These are phyloP conservation scores for Agaricus blazei DNA, from an alignment of 768 basidiomycete genomes.

Conservation along the genomic window DNA sequence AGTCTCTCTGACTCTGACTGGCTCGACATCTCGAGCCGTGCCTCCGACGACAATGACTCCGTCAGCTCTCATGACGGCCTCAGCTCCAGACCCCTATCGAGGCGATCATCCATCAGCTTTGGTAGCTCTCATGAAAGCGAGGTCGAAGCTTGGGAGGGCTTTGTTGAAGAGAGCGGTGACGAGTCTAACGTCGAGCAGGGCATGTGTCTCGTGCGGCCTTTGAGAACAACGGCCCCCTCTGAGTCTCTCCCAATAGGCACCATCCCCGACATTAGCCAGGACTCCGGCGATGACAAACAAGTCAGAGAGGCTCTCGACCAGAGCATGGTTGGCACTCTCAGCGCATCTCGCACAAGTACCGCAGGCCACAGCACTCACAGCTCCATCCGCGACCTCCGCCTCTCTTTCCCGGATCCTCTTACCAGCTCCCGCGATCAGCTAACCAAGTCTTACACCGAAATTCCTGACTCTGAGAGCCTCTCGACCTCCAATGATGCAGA, in stretches of 20 bases:
- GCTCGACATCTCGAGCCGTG: constrained; percentile 71
- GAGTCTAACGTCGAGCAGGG: constrained; percentile 30
- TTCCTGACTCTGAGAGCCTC: constrained; percentile 32
- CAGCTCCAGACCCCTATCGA: constrained; percentile 50
- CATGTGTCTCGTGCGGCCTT: constrained; percentile 27
- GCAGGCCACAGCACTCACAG: constrained; percentile 50
- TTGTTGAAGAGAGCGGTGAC: constrained; percentile 59
- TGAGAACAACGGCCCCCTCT: constrained; percentile 21
- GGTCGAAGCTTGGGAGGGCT: constrained; percentile 75
- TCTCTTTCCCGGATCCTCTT: constrained; percentile 83
- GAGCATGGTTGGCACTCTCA: constrained; percentile 77
- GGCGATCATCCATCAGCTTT: constrained; percentile 64
- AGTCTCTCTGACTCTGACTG: constrained; percentile 77
- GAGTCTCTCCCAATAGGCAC: constrained; percentile 24
- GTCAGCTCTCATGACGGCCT: constrained; percentile 56
- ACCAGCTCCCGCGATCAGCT: constrained; percentile 64
- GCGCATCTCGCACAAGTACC: constrained; percentile 65
- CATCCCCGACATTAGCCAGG: constrained; percentile 25
- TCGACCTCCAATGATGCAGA: constrained; percentile 18
- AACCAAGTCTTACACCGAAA: constrained; percentile 53
- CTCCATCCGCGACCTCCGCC: constrained; percentile 67
- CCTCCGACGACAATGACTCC: constrained; percentile 70
- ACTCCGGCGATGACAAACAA: constrained; percentile 57
- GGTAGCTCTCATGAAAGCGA: constrained; percentile 66
- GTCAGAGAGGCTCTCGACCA: constrained; percentile 76